Conservation (phyloP, 2,329 filamentous ascomycete genomes). For the Diaporthe capsici region DNA sequence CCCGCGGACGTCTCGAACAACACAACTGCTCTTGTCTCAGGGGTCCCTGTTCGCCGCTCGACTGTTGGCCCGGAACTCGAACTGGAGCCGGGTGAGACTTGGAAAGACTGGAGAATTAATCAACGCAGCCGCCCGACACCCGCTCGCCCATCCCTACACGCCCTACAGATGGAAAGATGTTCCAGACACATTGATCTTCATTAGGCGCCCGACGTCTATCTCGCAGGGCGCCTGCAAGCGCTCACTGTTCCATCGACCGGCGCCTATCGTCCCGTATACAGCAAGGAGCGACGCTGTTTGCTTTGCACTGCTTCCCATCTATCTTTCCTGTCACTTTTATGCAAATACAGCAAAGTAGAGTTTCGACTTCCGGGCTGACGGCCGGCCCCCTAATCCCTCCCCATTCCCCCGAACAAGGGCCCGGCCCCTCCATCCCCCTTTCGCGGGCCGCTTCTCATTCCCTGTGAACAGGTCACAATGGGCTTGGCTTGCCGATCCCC, state of each 20-base stretch:
- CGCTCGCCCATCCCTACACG: neutral
- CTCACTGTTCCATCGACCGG: neutral
- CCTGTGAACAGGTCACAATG: constrained; percentile 23
- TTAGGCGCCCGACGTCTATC: constrained; percentile 11
- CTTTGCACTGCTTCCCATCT: neutral
- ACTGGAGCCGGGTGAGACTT: neutral
- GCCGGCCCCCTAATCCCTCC: neutral
- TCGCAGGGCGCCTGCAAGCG: neutral
- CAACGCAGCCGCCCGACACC: constrained; percentile 19
- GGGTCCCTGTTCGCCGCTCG: neutral
- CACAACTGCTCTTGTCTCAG: neutral
- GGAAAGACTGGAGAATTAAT: constrained; percentile 17
- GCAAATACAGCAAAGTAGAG: neutral
- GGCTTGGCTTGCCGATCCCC: constrained; percentile 29
- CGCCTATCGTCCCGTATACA: constrained; percentile 4
- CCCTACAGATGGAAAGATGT: neutral
- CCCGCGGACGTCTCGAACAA: constrained; percentile 15
- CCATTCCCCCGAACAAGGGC: neutral
- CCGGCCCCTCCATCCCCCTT: constrained; percentile 19
- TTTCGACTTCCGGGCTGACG: neutral
- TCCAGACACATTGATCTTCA: constrained; percentile 20
- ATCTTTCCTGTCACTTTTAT: neutral
- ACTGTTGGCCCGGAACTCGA: neutral
- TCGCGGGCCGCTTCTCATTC: constrained; percentile 27
- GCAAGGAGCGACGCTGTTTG: neutral